Conservation (phyloP, 1,139 yeast genomes). For the Geotrichum bryndzae region DNA sequence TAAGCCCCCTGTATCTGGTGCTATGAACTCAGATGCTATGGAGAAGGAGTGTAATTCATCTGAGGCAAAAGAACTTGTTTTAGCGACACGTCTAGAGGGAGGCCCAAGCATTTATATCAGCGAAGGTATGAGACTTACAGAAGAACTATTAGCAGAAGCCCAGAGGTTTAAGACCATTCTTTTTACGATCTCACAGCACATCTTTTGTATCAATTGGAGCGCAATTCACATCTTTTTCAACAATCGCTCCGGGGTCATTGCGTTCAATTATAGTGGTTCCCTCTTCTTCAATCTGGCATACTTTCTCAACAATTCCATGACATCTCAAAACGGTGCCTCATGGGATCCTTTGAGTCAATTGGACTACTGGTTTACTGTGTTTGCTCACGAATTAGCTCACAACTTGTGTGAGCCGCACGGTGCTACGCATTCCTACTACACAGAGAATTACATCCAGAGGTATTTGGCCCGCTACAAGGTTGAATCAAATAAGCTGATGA, state of each 20-base stretch:
- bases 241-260: slow-evolving; percentile 27
- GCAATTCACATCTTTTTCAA: slow-evolving; percentile 32
- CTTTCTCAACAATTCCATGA: slow-evolving; percentile 22
- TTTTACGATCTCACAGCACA: slow-evolving; percentile 12
- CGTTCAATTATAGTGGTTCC: slow-evolving; percentile 37
- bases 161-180: slow-evolving; percentile 18
- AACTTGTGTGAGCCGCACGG: slow-evolving; percentile 37
- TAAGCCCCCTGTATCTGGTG: slow-evolving; percentile 3
- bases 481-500: slow-evolving; percentile 5
- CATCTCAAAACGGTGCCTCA: slow-evolving; percentile 17
- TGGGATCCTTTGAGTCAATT: slow-evolving; percentile 25
- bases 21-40: not conserved
- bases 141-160: slow-evolving; percentile 10
- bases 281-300: slow-evolving; percentile 37
- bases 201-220: slow-evolving; percentile 20
- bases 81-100: slow-evolving; percentile 5
- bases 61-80: slow-evolving; percentile 3
- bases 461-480: slow-evolving; percentile 7
- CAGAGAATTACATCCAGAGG: slow-evolving; percentile 19
- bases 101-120: slow-evolving; percentile 9
- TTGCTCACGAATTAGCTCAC: slow-evolving; percentile 42
- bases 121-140: slow-evolving; percentile 1
- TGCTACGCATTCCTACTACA: slow-evolving; percentile 34
- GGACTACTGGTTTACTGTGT: slow-evolving; percentile 38
- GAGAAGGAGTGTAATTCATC: slow-evolving; percentile 8